These are phyloP conservation scores for Tylopilus felleus DNA, from an alignment of 768 basidiomycete species.

Conservation along the genomic window DNA sequence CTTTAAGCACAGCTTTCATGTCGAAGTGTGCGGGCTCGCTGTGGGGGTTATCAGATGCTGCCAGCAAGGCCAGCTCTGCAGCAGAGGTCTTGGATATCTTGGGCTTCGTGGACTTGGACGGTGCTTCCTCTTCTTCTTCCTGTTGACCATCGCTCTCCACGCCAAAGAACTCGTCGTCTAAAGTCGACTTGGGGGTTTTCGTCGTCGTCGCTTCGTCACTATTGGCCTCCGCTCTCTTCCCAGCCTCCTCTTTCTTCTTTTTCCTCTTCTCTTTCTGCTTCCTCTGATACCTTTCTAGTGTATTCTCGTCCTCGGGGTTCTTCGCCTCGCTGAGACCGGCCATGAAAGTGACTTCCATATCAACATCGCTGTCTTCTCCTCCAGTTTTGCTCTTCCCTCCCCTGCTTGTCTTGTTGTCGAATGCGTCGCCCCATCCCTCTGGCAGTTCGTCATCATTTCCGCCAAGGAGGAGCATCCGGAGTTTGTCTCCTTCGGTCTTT, in stretches of 20 bases:
- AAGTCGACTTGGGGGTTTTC: not conserved
- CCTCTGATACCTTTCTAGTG: constrained; percentile 83
- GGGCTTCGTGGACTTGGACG: constrained; percentile 17
- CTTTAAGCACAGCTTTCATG: constrained; percentile 82
- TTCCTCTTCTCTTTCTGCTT: constrained; percentile 89
- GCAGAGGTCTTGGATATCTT: constrained; percentile 28
- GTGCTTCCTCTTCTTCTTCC: constrained; percentile 30
- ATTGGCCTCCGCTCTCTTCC: constrained; percentile 34
- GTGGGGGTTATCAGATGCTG: constrained; percentile 50
- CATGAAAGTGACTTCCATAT: constrained; percentile 95
- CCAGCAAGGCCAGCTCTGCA: constrained; percentile 64
- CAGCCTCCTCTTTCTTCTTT: constrained; percentile 67
- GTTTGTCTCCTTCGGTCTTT: constrained; percentile 56
- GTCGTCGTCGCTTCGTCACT: constrained; percentile 20
- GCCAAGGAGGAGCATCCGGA: constrained; percentile 74
- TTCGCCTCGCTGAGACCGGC: constrained; percentile 68
- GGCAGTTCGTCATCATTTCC: constrained; percentile 66
- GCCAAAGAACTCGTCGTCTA: constrained; percentile 75
- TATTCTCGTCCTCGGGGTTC: constrained; percentile 70
- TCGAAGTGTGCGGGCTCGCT: constrained; percentile 79
- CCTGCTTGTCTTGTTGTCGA: constrained; percentile 17
- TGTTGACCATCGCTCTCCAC: constrained; percentile 30
- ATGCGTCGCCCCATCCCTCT: constrained; percentile 75
- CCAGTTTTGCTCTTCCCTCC: not conserved
- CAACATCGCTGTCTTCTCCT: constrained; percentile 48